Evolutionary conservation across 805 yeast species (phyloP), one percentile per base, ranked within the genome.

Genomic region (Wickerhamiella kazuoi): DNA sequence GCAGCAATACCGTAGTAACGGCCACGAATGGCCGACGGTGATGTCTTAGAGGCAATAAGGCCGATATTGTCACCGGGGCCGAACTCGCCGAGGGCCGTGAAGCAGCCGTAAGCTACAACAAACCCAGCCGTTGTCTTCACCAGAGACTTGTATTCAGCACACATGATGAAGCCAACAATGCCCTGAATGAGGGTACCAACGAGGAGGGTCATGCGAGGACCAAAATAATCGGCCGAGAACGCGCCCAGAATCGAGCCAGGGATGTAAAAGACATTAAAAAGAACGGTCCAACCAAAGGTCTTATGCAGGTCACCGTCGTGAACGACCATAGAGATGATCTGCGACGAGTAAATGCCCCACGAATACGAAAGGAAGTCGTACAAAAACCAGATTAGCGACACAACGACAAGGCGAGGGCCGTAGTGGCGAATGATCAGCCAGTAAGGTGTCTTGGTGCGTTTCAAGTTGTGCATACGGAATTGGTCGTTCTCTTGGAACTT

Each of bases 11-110:
- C 90, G 55, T 86, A 86, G 61, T 79, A 81, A 51, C 79, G 79
- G 42, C 95, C 96, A 63, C 96, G 76, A 41, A 84, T 70, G 18
- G 94, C 76, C 8, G 94, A 76, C 34, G 94, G 79, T 35, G 76
- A 69, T 5, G 94, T 78, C 61, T 84, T 84, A 32, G 94, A 71
- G 17, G 94, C 93, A 45, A 86, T 65, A 41, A 80, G 62, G 49
- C 96, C 96, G 57, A 80, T 78, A 60, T 80, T 82, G 60, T 84
- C 82, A 62, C 96, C 97, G 13, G 93, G 86, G 23, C 94, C 93
- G 59, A 86, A 79, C 60, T 87, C 96, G 52, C 96, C 96, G 36
- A 82, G 66, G 5, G 94, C 67, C 56, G 74, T 64, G 59, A 83
- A 87, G 47, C 87, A 74, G 63, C 96, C 96, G 54, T 78, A 87